Percentiles rank a stretch among this genome's conserved stretches.
Conservation (phyloP, 2,329 filamentous ascomycete species). For the Emergomyces pasteurianus region DNA sequence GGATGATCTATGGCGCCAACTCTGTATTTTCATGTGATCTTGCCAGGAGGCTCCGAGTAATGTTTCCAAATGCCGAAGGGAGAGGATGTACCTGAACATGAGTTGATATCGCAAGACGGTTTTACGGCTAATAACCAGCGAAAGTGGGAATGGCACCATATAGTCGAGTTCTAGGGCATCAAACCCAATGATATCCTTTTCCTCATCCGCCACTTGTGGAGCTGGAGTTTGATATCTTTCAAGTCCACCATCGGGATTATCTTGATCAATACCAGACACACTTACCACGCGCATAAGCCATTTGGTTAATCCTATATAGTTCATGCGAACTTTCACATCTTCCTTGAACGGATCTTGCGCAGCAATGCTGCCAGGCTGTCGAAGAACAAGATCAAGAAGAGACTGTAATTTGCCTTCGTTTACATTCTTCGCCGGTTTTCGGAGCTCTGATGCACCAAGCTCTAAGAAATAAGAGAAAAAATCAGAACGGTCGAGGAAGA, state of each 20-base stretch:
- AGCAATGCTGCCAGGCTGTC: conserved; percentile 90
- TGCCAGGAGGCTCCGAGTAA: conserved; percentile 82
- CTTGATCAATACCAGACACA: conserved; percentile 88
- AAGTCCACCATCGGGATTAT: conserved; percentile 47
- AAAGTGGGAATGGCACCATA: conserved; percentile 85
- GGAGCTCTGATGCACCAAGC: conserved; percentile 74
- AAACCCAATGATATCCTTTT: conserved; percentile 78
- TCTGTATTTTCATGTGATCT: conserved; percentile 66
- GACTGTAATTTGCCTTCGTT: conserved; percentile 92
- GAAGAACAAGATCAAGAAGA: conserved; percentile 84
- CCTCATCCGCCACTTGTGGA: conserved; percentile 53
- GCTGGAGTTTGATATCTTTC: conserved; percentile 65
- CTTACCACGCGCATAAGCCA: conserved; percentile 94
- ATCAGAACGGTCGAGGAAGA: conserved; percentile 94
- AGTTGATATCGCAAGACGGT: conserved; percentile 96
- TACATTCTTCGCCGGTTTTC: conserved; percentile 76
- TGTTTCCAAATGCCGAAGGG: conserved; percentile 77
- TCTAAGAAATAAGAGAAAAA: conserved; percentile 98
- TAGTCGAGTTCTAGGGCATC: conserved; percentile 93
- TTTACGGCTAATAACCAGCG: conserved; percentile 87
- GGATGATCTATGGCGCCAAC: conserved; percentile 72
- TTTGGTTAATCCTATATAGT: conserved; percentile 82
- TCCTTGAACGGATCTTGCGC: conserved; percentile 96
- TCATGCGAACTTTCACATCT: conserved; percentile 95
- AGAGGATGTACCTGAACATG: conserved; percentile 86